Base-by-base conservation (phyloP, 768 basidiomycete genomes). In the Boletus edulis region DNA sequence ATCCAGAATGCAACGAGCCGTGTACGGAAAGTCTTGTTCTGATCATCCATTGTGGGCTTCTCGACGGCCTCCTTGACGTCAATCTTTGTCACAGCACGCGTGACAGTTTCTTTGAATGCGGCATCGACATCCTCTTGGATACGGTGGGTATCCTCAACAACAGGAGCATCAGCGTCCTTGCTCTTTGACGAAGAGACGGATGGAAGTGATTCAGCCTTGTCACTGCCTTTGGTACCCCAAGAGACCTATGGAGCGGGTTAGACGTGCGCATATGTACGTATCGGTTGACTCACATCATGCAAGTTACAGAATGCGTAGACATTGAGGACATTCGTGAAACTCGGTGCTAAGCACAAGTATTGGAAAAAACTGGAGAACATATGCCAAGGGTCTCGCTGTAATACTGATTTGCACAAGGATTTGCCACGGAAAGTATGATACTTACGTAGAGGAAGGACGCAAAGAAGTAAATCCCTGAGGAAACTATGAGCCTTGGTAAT, bases 251-350 rank as follows among this genome's bases (percentile, higher is more conserved):
- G 50, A 51, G 35, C 40, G 20, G 58, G 29, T 49, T 46, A 44
- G 35, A 38, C 6, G n/a, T 38, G 24, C 12, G 5, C 14, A 15
- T 1, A 37, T 29, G 31, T n/a, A 38, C 43, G 17, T 46, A 44
- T 42, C 42, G 22, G 24, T 52, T 46, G 3, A 70, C 79, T 44
- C 57, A 90, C 90, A 71, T 94, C 94, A 69, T 93, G 93, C 72
- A 97, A 75, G 74, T 97, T 97, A 74, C 94, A 97, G 79, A 98
- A 98, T 1, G 95, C 94, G 69, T 98, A 98, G 37, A 95, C 91
- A 72, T 96, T 96, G 63, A 96, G 81, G 43, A 98, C 87, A 68
- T 97, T 98, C 35, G 88, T 94, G 75, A 96, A 96, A 62, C 89
- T 91, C 1, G 92, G 91, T 12, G 96, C 96, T 54, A 98, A 72